A percentile compares a stretch with the other conserved stretches of the same genome.
Conservation (phyloP, 768 basidiomycete species). For the Lentinula raphanica region DNA sequence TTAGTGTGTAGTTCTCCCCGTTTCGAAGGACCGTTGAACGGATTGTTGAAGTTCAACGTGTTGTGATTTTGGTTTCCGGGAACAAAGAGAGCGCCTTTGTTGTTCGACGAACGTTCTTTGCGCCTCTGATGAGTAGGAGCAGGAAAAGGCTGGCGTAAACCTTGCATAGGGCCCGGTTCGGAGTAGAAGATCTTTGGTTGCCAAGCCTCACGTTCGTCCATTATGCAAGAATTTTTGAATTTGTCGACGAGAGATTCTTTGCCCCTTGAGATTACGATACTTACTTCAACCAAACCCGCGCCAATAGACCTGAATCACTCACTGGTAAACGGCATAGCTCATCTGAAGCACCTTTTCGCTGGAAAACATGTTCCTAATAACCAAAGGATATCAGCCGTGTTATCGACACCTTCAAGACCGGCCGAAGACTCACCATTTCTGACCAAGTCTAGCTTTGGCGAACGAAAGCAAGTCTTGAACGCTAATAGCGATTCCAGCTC, state of each 20-base stretch:
- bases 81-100: conserved; percentile 68
- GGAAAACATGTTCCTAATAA: conserved; percentile 80
- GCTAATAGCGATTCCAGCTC: not conserved
- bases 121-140: conserved; percentile 74
- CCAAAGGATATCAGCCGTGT: not conserved
- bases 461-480: conserved; percentile 21
- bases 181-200: conserved; percentile 83
- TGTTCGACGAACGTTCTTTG: conserved; percentile 79
- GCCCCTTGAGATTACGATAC: conserved; percentile 40
- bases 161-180: conserved; percentile 61
- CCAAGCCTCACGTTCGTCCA: conserved; percentile 83
- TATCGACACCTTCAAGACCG: not conserved
- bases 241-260: conserved; percentile 89
- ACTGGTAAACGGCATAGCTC: conserved; percentile 93
- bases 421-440: conserved; percentile 65
- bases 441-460: conserved; percentile 66
- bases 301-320: conserved; percentile 23
- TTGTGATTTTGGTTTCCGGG: conserved; percentile 29
- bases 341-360: conserved; percentile 88
- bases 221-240: conserved; percentile 87
- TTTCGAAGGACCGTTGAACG: not conserved
- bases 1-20: not conserved
- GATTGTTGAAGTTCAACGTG: conserved; percentile 6
- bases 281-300: not conserved
- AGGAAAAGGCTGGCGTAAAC: conserved; percentile 77